These are phyloP conservation scores for Diversispora epigaea DNA, from an alignment of 192 early-diverging fungal species.

Conservation along the genomic window DNA sequence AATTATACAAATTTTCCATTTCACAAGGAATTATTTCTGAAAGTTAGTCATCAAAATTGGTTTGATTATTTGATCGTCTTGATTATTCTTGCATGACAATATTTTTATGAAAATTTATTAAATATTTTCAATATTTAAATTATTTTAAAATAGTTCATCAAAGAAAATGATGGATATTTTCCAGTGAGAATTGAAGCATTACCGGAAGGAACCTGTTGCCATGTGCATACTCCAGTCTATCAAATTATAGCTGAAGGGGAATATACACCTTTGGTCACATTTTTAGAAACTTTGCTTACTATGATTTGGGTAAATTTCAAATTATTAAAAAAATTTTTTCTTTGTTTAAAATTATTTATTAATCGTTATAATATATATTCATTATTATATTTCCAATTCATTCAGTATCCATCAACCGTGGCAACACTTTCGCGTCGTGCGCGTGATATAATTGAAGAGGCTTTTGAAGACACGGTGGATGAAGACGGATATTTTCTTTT, in stretches of 20 bases:
- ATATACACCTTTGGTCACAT: conserved; percentile 77
- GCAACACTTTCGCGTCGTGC: conserved; percentile 77
- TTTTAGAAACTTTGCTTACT: conserved; percentile 78
- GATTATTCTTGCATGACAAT: not conserved
- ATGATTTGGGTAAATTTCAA: conserved; percentile 69
- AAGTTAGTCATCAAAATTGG: conserved; percentile 39
- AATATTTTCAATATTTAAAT: not conserved
- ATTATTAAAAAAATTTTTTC: not conserved
- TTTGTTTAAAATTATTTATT: not conserved
- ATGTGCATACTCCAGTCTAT: conserved; percentile 79
- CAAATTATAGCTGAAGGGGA: conserved; percentile 75
- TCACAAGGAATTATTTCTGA: conserved; percentile 72
- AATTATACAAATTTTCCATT: conserved; percentile 68
- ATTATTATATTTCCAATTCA: not conserved
- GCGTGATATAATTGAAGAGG: conserved; percentile 56
- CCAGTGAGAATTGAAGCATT: conserved; percentile 79
- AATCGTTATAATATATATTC: not conserved
- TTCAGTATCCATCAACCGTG: conserved; percentile 80
- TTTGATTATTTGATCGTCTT: not conserved
- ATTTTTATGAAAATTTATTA: not conserved
- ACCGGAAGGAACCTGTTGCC: conserved; percentile 76
- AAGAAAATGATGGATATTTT: conserved; percentile 81
- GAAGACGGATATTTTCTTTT: conserved; percentile 54
- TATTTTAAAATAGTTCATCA: conserved; percentile 55
- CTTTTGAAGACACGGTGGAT: conserved; percentile 70